These are phyloP conservation scores for Ceratobasidium sp. DNA, from an alignment of 1,284 basidiomycete species.

Conservation along the genomic window DNA sequence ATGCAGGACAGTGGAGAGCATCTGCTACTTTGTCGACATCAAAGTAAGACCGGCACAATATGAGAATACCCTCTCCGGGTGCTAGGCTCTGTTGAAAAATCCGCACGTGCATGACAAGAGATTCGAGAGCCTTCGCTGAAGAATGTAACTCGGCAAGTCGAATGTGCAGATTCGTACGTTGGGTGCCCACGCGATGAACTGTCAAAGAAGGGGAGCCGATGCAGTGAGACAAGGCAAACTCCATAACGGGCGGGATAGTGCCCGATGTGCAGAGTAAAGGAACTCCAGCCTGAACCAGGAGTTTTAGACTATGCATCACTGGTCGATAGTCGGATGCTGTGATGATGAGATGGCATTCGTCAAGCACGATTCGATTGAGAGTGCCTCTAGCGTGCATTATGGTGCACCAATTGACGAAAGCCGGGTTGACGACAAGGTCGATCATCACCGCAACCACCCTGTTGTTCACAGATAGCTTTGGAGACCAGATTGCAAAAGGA, in stretches of 20 bases:
- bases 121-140: background rate
- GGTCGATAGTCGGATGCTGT: background rate
- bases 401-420: background rate
- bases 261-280: background rate
- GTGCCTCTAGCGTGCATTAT: too few species aligned
- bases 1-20: background rate
- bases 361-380: slow-evolving; percentile 16
- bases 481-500: background rate
- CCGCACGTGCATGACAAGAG: background rate
- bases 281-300: background rate
- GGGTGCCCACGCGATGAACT: background rate
- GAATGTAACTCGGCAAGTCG: background rate
- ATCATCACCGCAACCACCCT: background rate
- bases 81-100: background rate
- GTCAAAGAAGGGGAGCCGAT: background rate
- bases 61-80: background rate
- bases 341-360: background rate
- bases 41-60: background rate
- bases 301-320: background rate
- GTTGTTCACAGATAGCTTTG: background rate
- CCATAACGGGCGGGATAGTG: background rate
- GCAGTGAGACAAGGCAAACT: background rate
- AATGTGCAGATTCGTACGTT: background rate
- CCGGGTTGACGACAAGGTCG: background rate
- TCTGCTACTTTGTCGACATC: background rate